Base-by-base conservation (phyloP, 2,329 filamentous ascomycete species). In the Alternaria panax region DNA sequence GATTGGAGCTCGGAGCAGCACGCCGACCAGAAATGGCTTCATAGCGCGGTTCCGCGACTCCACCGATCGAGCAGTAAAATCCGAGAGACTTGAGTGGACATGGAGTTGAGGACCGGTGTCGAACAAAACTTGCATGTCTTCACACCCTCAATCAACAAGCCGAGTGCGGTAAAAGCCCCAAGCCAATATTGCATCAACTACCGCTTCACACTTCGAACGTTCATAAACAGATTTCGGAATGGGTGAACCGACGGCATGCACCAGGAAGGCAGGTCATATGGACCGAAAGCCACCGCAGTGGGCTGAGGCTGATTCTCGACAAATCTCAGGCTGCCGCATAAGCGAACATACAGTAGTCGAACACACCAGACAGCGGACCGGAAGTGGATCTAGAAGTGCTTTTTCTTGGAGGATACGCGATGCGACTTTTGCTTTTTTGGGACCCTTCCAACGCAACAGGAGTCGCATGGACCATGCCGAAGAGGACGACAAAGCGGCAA, bases 101-200 rank as follows among this genome's bases (percentile, higher is more conserved):
- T 85, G 65, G 84, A 83, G 56, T 85, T 25, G 58, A 48, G 56
- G 16, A 32, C 92, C 87, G 54, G 30, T 46, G 60, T 63, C 40
- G 38, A 48, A 55, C 57, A 59, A 60, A 86, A 85, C 85, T 67
- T 88, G 92, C 76, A 90, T 92, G 47, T 38, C 38, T 54, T 60
- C 42, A 63, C 54, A 54, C 53, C 25, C 24, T 46, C 64, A 92
- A 38, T 8, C 36, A 45, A 41, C 28, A 28, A 14, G 24, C n/a
- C 16, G 47, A 56, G 25, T 28, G 25, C 20, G 28, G n/a, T 41
- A 14, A 18, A 48, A 28, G 20, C 14, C 30, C 32, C 6, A 48
- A 24, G 16, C 5, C 20, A 18, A 30, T n/a, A 14, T 20, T 30
- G 20, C 28, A 7, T 48, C 45, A 36, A 34, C 30, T 12, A 48